Evolutionary conservation across 2,329 filamentous ascomycete species (phyloP), one percentile per base, ranked within the genome.

Genomic region (Arthrobotrys pseudoclavata): DNA sequence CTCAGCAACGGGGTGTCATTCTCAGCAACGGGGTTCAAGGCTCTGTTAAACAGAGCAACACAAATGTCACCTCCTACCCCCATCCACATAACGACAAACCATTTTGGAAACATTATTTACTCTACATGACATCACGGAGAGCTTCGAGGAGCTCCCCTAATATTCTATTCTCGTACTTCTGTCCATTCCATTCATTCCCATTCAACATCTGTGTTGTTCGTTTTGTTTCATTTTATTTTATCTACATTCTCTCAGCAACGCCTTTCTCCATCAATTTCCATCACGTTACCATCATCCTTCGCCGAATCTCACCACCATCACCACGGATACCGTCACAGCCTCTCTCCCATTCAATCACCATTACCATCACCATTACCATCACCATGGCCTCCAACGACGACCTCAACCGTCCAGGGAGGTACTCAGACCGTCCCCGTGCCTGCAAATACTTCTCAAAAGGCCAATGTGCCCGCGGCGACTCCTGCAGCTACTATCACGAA

Each of bases 371-470:
- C 3, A 24, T 26, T 50, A 50, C 48, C 13, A 18, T 24, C 22
- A 10, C n/a, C 18, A 60, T 60, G 55, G 22, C 34, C 1, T 60
- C 55, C 3, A 15, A 0, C 15, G 20, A 2, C 42, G 20, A 45
- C 42, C 3, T 18, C 31, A 40, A 42, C 34, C 55, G 18, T 10
- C 31, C 31, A 7, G 18, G n/a, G 1, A 18, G 29, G 2, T 22
- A 18, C 55, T 26, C 34, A 10, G 34, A 24, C n/a, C 18, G 13
- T 7, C 55, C 55, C 24, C 24, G 12, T 10, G 42, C 40, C 18
- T 77, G 67, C 42, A 71, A 60, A 13, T 45, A 71, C 34, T 77
- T 67, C 45, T 20, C 22, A 18, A 77, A 62, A 57, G 74, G 67
- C 4, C 45, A 48, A 10, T 77, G 67, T n/a, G 1, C n/a, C 2